Conservation (phyloP, 2,329 filamentous ascomycete genomes). For the Fusarium pininemorale region DNA sequence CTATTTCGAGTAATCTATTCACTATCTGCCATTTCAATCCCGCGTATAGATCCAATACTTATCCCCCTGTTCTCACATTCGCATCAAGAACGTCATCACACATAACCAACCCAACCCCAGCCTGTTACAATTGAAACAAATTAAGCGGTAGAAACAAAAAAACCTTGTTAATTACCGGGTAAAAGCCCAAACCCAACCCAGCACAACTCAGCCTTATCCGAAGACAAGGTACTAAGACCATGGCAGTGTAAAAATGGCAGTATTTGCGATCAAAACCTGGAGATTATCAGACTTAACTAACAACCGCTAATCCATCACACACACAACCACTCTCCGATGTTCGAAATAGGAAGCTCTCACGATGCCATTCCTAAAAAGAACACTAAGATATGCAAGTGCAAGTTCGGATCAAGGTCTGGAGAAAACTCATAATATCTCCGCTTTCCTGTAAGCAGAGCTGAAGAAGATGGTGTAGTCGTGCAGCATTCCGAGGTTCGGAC, state of each 20-base stretch:
- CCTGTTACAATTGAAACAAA: not conserved
- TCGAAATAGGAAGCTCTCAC: slow-evolving; percentile 22
- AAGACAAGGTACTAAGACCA: not conserved
- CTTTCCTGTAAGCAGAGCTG: not conserved
- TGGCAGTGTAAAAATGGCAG: not conserved
- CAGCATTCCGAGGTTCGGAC: slow-evolving; percentile 28
- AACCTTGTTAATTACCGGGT: not conserved
- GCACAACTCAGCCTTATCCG: slow-evolving; percentile 10
- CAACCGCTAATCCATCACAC: not conserved
- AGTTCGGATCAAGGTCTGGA: not conserved
- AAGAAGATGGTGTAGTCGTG: slow-evolving; percentile 26
- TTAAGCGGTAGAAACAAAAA: slow-evolving; percentile 6
- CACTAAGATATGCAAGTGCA: slow-evolving; percentile 14
- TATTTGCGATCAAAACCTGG: not conserved
- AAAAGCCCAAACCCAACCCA: not conserved
- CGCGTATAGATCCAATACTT: not conserved
- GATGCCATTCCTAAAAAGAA: not conserved
- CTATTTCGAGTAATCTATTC: not conserved
- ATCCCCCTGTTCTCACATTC: not conserved
- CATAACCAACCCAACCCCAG: slow-evolving; percentile 12
- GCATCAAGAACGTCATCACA: slow-evolving; percentile 12
- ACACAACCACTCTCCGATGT: not conserved
- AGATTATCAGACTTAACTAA: not conserved
- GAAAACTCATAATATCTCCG: not conserved
- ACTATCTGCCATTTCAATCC: not conserved